Conservation (phyloP, 345 rosid genomes). For the Isatis tinctoria region DNA sequence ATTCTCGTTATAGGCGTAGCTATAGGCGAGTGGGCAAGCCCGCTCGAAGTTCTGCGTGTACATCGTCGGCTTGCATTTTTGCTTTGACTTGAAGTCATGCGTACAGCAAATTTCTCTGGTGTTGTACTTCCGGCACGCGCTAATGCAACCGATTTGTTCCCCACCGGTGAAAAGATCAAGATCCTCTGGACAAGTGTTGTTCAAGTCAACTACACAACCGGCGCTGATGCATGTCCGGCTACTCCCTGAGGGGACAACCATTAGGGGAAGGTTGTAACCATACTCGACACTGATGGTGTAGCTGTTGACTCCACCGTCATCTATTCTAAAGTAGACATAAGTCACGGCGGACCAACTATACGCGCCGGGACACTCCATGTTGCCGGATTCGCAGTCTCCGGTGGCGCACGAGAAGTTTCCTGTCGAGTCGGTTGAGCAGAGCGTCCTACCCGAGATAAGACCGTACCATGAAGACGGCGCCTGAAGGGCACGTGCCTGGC, state of each 20-base stretch:
- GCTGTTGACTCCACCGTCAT: background rate
- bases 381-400: constrained; percentile 15
- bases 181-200: background rate
- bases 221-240: background rate
- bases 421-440: constrained; percentile 10
- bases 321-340: constrained; percentile 12
- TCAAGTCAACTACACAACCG: background rate
- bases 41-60: background rate
- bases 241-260: background rate
- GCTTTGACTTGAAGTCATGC: background rate
- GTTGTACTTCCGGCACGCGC: too few species aligned
- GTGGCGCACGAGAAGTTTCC: constrained; percentile 13
- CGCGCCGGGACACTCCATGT: background rate
- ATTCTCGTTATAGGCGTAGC: background rate
- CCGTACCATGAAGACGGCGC: constrained; percentile 29
- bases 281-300: constrained; percentile 6
- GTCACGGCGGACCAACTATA: constrained; percentile 18
- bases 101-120: too few species aligned
- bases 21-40: background rate
- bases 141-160: too few species aligned
- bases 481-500: constrained; percentile 4
- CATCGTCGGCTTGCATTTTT: background rate
- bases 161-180: background rate
- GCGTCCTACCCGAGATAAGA: constrained; percentile 22
- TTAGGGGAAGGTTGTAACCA: background rate